phyloP scores from a whole-genome alignment of 2,329 filamentous ascomycete species.

The Zasmidium cellare region DNA sequence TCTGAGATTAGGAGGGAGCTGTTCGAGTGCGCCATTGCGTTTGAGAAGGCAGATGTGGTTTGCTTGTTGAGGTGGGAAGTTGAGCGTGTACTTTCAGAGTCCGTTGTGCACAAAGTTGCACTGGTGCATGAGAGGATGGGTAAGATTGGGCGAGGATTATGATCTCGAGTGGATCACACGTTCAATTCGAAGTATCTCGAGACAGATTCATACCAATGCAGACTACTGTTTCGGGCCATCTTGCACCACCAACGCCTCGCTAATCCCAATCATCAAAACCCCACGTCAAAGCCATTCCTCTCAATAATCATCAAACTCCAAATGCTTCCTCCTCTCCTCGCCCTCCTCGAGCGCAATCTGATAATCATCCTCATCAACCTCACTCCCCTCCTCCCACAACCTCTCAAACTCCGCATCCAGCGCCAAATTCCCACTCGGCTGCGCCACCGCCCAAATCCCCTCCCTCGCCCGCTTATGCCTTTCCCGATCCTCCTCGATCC shows the following conservation, averaged over 20 bases:
- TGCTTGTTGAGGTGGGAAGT: conserved; percentile 39
- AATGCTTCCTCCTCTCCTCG: conserved; percentile 52
- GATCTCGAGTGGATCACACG: not conserved
- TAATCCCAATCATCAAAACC: conserved; percentile 3
- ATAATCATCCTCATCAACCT: conserved; percentile 84
- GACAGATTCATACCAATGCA: too few species aligned
- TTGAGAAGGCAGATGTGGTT: conserved; percentile 31
- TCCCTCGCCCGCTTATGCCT: conserved; percentile 89
- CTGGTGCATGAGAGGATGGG: not conserved
- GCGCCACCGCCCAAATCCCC: conserved; percentile 81
- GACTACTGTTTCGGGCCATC: too few species aligned
- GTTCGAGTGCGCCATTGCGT: conserved; percentile 27
- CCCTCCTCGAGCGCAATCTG: conserved; percentile 73
- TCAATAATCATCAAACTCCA: conserved; percentile 41
- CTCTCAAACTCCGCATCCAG: conserved; percentile 72
- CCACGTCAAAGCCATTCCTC: not conserved
- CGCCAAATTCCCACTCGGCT: conserved; percentile 50
- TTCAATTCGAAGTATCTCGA: too few species aligned
- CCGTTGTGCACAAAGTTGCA: conserved; percentile 14
- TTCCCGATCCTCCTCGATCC: conserved; percentile 95
- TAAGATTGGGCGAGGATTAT: not conserved
- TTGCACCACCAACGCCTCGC: conserved; percentile 8
- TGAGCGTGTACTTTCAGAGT: conserved; percentile 34
- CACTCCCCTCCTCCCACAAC: conserved; percentile 84
- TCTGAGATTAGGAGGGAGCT: conserved; percentile 31